Base-by-base conservation (phyloP, 106 monocot species). In the Cymbidium sinense region DNA sequence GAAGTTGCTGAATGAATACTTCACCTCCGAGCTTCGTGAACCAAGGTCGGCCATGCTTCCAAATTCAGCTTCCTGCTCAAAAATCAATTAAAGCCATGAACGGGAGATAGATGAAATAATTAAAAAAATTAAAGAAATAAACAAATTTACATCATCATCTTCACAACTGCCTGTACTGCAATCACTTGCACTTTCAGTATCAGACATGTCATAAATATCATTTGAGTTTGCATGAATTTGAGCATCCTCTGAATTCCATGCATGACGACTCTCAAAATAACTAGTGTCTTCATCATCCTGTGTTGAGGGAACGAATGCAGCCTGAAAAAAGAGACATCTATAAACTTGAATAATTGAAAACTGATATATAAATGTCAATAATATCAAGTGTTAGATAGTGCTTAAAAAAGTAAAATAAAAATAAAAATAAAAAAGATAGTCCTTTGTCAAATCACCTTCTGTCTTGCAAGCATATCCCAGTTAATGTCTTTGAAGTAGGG, bases 1-100 rank as follows among this genome's bases (percentile, higher is more conserved):
- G 80, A 99, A 99, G 75, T 99, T 95, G 81, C 99, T 99, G 77
- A 99, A 99, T 17, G 99, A 95, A 81, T 95, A 99, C 27, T 83
- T 90, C 33, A 78, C 75, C 12, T 55, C 27, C 43, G 79, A 80
- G 4, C 39, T 84, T 1, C 81, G 70, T 18, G 78, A 79, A 72
- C 79, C 88, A 83, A 99, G 91, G 3, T 95, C 90, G 37, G 85
- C 82, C 83, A 99, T 81, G 43, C 83, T 90, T 65, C 86, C 81
- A 75, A 79, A 99, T 74, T 89, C 84, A 83, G 95, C 99, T 7
- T 80, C 92, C 99, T 99, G 83, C 72, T 78, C 39, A 70, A 39
- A 74, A 47, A 71, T 71, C 71, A 71, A 71, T 71, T 19, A 71
- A 71, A 71, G 39, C 7, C 67, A 67, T 1, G n/a, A 36, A 34